Base-by-base conservation (phyloP, 192 early-diverging fungal genomes). In the Gaertneriomyces semiglobifer region DNA sequence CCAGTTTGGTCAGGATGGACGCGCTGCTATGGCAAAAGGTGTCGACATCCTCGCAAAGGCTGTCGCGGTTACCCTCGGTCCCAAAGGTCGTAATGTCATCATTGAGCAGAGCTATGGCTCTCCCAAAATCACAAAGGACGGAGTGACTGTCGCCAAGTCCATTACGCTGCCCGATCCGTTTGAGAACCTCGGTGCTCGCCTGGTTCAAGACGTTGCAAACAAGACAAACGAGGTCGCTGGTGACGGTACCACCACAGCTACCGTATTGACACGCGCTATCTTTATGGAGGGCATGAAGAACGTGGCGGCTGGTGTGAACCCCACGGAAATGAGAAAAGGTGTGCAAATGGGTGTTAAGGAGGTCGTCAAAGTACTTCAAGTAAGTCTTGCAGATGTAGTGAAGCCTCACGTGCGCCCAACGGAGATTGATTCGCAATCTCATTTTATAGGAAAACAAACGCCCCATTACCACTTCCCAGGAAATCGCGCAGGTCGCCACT, bases 91-190 rank as follows among this genome's bases (percentile, higher is more conserved):
- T 72, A 97, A 96, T 74, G 98, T 99, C 18, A 83, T 99, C 65
- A 99, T 99, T 74, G 84, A 96, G 77, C 97, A 99, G 79, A 74
- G 92, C 44, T 99, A 96, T 66, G 97, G 96, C 44, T 86, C 88
- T 44, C 97, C 97, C 66, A 98, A 98, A 86, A 99, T 99, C 82
- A 99, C 98, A 77, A 99, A 99, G 90, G 98, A 99, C 78, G 98
- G 98, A 77, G 98, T 99, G 45, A 95, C 98, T 55, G 98, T 99
- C 19, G 98, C 98, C 59, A 98, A 98, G 84, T 89, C 92, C 68
- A 94, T 99, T 77, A 81, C 87, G 42, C 86, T 99, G 42, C 91
- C 98, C 77, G 93, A 99, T 82, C 95, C 93, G 80, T 95, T 99
- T 74, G 98, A 99, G 82, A 98, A 99, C 85, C 86, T 99, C 47